Evolutionary conservation across 495 filamentous ascomycete species (phyloP).

Genomic region (Xylaria cubensis): DNA sequence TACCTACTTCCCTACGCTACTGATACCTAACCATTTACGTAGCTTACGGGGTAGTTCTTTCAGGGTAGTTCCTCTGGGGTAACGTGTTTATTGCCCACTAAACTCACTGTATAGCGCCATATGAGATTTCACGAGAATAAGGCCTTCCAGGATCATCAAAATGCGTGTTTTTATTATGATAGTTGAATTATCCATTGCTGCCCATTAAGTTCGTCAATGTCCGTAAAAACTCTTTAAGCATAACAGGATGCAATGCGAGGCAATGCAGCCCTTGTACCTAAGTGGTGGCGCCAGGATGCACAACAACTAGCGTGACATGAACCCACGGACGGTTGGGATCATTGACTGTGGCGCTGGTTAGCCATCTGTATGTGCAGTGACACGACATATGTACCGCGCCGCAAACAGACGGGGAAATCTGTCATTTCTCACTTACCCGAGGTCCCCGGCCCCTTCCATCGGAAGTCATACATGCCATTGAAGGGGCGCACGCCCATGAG

Average conservation of each 20-base stretch:
- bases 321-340: slow-evolving; percentile 44
- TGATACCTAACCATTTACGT: background rate
- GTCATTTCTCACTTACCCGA: slow-evolving; percentile 42
- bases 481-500: slow-evolving; percentile 51
- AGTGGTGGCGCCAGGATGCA: slow-evolving; percentile 4
- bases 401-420: background rate
- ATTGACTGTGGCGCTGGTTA: slow-evolving; percentile 34
- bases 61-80: background rate
- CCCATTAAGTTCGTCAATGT: background rate
- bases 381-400: background rate
- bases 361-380: background rate
- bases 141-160: background rate
- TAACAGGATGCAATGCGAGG: background rate
- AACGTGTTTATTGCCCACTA: background rate
- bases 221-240: background rate
- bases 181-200: background rate
- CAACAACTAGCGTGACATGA: slow-evolving; percentile 42
- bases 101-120: slow-evolving; percentile 2
- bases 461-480: slow-evolving; percentile 52
- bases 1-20: background rate
- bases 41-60: background rate
- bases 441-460: slow-evolving; percentile 54
- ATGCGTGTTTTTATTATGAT: background rate
- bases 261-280: background rate
- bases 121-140: background rate